These are phyloP conservation scores for Dalechampia spathulata DNA, from an alignment of 441 rosid genomes.

Conservation along the genomic window DNA sequence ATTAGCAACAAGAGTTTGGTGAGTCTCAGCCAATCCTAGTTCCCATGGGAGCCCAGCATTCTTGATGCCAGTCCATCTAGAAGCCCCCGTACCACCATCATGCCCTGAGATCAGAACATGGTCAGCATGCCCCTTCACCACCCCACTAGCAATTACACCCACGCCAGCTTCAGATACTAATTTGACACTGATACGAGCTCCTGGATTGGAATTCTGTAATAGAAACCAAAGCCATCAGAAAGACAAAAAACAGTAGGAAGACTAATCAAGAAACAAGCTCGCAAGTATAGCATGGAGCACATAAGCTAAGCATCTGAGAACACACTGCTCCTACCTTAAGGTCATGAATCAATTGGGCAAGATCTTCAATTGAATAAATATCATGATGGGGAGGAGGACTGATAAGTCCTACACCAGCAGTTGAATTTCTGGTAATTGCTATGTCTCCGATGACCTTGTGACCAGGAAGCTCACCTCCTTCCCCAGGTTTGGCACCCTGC, in stretches of 20 bases:
- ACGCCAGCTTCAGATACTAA: slow-evolving; percentile 99
- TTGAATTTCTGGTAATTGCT: slow-evolving; percentile 95
- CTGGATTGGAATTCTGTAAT: slow-evolving; percentile 89
- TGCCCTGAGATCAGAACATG: slow-evolving; percentile 98
- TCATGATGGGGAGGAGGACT: slow-evolving; percentile 99
- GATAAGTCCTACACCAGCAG: slow-evolving; percentile 99
- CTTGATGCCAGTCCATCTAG: slow-evolving; percentile 99
- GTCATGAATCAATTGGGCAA: slow-evolving; percentile 97
- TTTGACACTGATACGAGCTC: slow-evolving; percentile 93
- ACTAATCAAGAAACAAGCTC: background rate
- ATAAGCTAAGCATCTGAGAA: background rate
- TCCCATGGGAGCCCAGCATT: slow-evolving; percentile 99
- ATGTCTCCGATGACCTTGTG: slow-evolving; percentile 99
- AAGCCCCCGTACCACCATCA: slow-evolving; percentile 99
- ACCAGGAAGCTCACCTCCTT: slow-evolving; percentile 99
- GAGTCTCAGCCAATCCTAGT: slow-evolving; percentile 99
- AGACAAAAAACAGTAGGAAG: background rate
- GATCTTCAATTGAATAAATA: slow-evolving; percentile 99
- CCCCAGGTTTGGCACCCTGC: slow-evolving; percentile 99
- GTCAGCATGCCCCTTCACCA: slow-evolving; percentile 99
- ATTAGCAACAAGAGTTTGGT: slow-evolving; percentile 98
- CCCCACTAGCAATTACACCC: slow-evolving; percentile 99
- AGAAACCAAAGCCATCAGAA: slow-evolving; percentile 2
- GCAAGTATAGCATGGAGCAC: background rate
- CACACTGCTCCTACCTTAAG: slow-evolving; percentile 72